Percentiles rank a stretch among this genome's conserved stretches.
These are phyloP conservation scores for bread wheat (Triticum aestivum) DNA, from an alignment of 176 grass and related monocot genomes.

Conservation along the genomic window DNA sequence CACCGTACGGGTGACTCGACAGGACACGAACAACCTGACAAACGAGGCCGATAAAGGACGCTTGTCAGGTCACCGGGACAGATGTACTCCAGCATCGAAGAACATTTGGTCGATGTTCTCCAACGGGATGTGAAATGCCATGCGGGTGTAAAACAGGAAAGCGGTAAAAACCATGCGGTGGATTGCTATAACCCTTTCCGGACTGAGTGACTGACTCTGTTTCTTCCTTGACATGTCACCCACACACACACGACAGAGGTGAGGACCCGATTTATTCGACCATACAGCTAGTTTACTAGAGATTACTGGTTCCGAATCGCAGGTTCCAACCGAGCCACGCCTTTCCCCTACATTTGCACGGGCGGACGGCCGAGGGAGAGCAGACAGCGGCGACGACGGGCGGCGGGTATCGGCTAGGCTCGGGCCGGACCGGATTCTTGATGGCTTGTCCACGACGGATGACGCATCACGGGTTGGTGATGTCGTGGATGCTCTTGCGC, in stretches of 20 bases:
- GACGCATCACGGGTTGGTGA: conserved; percentile 50
- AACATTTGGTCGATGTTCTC: background rate
- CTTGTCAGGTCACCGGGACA: background rate
- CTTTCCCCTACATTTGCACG: background rate
- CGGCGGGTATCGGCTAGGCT: background rate
- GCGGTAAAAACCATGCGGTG: background rate
- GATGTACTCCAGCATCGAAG: background rate
- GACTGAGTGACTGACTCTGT: background rate
- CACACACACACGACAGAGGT: background rate
- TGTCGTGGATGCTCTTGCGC: conserved; percentile 97
- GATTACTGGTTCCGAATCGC: background rate
- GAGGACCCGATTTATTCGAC: conserved; percentile 6
- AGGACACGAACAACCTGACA: background rate
- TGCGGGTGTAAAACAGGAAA: background rate
- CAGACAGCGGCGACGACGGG: background rate
- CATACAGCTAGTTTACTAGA: background rate
- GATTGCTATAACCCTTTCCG: background rate
- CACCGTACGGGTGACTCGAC: background rate
- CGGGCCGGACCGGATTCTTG: background rate
- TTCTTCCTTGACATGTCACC: conserved; percentile 3
- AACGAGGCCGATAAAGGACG: background rate
- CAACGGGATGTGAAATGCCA: background rate
- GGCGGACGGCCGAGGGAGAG: background rate
- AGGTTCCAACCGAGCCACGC: conserved; percentile 11
- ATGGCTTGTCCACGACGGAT: background rate